phyloP scores from a whole-genome alignment of 768 basidiomycete genomes.

The Kwoniella heveanensis region DNA sequence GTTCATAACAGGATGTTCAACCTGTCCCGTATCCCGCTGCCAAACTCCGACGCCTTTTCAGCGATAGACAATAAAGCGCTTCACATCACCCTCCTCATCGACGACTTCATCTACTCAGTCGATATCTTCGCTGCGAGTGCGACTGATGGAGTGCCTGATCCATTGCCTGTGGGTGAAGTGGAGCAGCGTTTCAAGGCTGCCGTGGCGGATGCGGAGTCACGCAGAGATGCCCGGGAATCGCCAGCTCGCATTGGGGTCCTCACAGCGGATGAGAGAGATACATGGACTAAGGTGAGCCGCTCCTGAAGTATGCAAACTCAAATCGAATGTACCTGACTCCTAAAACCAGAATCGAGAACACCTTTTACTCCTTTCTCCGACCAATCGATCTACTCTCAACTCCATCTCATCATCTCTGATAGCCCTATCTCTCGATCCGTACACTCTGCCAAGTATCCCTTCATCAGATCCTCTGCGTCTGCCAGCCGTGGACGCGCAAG shows the following conservation, averaged over 20 bases:
- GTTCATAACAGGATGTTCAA: slow-evolving; percentile 64
- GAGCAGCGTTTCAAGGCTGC: slow-evolving; percentile 60
- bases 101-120: slow-evolving; percentile 78
- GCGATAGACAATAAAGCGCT: slow-evolving; percentile 61
- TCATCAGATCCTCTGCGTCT: slow-evolving; percentile 46
- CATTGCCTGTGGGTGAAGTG: slow-evolving; percentile 58
- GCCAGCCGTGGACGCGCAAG: slow-evolving; percentile 68
- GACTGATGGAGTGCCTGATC: slow-evolving; percentile 54
- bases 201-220: slow-evolving; percentile 66
- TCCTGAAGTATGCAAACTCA: too few relatives aligned
- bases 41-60: slow-evolving; percentile 66
- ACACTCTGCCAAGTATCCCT: slow-evolving; percentile 59
- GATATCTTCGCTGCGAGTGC: slow-evolving; percentile 61
- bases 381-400: slow-evolving; percentile 66
- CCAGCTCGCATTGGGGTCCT: slow-evolving; percentile 70
- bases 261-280: slow-evolving; percentile 77
- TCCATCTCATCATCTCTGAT: slow-evolving; percentile 75
- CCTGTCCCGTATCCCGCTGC: slow-evolving; percentile 71
- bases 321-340: too few relatives aligned
- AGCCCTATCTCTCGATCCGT: slow-evolving; percentile 77
- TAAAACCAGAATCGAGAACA: slow-evolving; percentile 67
- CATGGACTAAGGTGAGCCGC: slow-evolving; percentile 73
- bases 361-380: slow-evolving; percentile 68
- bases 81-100: slow-evolving; percentile 69
- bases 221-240: slow-evolving; percentile 61